Evolutionary conservation across 1,284 basidiomycete genomes (phyloP), one percentile per base, ranked within the genome.

Genomic region (Austroboletus novae-zelandiae): DNA sequence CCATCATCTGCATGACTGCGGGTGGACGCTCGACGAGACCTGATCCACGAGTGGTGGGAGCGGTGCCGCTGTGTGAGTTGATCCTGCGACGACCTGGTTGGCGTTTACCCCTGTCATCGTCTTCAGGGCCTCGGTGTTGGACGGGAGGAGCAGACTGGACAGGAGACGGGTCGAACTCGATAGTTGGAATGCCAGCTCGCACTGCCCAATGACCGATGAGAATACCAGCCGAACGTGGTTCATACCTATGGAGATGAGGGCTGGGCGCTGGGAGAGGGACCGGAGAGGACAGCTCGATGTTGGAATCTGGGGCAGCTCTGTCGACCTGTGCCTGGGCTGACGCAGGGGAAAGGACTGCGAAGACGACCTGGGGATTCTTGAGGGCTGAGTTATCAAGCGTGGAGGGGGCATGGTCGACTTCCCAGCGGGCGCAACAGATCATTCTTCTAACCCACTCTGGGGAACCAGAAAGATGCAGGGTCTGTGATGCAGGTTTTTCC

Each of bases 361-460:
- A 70, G n/a, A 81, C 74, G 39, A 86, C 80, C 50, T 76, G 81
- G 47, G 67, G 70, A 9, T 58, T 51, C 44, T 58, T 61, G 29
- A 56, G 51, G 35, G 31, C 58, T 47, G 46, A 61, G 52, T 51
- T 71, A 51, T 57, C 55, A 25, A 57, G 51, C 41, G 57, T 70
- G n/a, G 52, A 50, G 6, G 31, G 52, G 29, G 56, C 70, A 51
- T 81, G 73, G 31, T 83, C 74, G 41, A 77, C 66, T 63, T 89
- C 86, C 84, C 84, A 91, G 29, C 77, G 78, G 3, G 84, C 86
- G 61, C 88, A 90, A 61, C 84, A 91, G 54, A 91, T 83, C 23
- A 85, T 88, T 51, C 87, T 77, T 55, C 89, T 81, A 37, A 91
- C 77, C 88, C 88, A 91, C 62, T 91, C 88, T 9, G 89, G 89